phyloP scores from a whole-genome alignment of 169 alveolate genomes.

The Plasmodium gaboni region DNA sequence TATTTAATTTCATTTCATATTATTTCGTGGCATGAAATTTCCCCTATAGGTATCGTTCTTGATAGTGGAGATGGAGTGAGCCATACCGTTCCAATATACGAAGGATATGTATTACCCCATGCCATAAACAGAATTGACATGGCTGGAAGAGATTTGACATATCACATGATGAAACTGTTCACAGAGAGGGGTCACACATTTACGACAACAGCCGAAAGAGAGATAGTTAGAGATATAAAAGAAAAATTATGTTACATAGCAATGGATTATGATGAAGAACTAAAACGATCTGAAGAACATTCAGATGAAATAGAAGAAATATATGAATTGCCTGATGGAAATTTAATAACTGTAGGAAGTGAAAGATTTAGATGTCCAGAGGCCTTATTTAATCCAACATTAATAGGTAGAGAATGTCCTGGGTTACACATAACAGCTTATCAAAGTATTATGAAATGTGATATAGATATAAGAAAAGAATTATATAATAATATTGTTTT shows the following conservation, averaged over 20 bases:
- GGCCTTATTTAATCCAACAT: constrained; percentile 96
- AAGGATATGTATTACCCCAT: constrained; percentile 98
- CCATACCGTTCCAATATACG: constrained; percentile 99
- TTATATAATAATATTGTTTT: constrained; percentile 96
- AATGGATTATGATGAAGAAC: constrained; percentile 96
- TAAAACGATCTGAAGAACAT: constrained; percentile 90
- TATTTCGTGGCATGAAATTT: neutral
- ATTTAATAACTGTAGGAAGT: constrained; percentile 94
- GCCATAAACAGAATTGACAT: constrained; percentile 96
- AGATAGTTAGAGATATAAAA: constrained; percentile 98
- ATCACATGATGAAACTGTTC: constrained; percentile 95
- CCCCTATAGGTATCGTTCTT: constrained; percentile 89
- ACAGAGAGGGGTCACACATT: constrained; percentile 97
- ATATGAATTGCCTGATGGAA: constrained; percentile 99
- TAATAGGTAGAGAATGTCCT: constrained; percentile 95
- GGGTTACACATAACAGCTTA: constrained; percentile 96
- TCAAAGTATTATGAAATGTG: constrained; percentile 97
- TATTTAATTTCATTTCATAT: neutral
- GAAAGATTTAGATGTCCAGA: constrained; percentile 99
- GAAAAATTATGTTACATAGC: constrained; percentile 97
- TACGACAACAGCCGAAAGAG: constrained; percentile 97
- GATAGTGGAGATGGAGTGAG: constrained; percentile 99
- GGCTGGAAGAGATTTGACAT: constrained; percentile 99
- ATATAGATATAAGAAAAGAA: constrained; percentile 96
- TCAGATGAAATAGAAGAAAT: constrained; percentile 94